These are phyloP conservation scores for Fonsecaea pedrosoi DNA, from an alignment of 2,329 filamentous ascomycete species.

Conservation along the genomic window DNA sequence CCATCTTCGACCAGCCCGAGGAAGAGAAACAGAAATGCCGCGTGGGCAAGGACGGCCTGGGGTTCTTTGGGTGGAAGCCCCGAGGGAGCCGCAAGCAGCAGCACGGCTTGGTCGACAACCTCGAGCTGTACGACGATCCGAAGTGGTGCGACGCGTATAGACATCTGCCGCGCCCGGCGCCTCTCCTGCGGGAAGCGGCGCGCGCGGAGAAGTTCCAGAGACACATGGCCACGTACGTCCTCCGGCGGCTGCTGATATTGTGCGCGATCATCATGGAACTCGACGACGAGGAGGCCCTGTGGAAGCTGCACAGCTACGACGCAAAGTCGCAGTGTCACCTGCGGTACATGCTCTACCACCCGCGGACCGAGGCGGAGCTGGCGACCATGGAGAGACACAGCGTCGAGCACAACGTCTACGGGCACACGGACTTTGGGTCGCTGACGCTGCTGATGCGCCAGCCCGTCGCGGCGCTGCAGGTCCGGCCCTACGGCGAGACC, in stretches of 20 bases:
- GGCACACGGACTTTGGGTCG: constrained; percentile 64
- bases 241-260: constrained; percentile 59
- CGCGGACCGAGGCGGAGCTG: constrained; percentile 56
- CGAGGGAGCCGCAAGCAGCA: constrained; percentile 9
- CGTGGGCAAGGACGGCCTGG: constrained; percentile 58
- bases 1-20: constrained; percentile 61
- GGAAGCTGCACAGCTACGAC: constrained; percentile 62
- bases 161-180: not conserved
- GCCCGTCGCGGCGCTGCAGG: constrained; percentile 62
- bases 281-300: not conserved
- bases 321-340: constrained; percentile 64
- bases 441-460: constrained; percentile 64
- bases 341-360: constrained; percentile 65
- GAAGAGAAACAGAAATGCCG: constrained; percentile 67
- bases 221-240: constrained; percentile 57
- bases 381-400: constrained; percentile 52
- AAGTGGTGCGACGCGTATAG: constrained; percentile 12
- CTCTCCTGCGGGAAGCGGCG: not conserved
- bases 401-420: constrained; percentile 51
- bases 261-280: constrained; percentile 67
- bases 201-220: constrained; percentile 53
- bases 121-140: constrained; percentile 46
- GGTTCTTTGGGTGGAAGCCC: constrained; percentile 61
- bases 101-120: constrained; percentile 10
- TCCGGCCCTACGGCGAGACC: constrained; percentile 51